A percentile compares a stretch with the other conserved stretches of the same genome.
These are phyloP conservation scores for Pseudogymnoascus sp. DNA, from an alignment of 2,329 filamentous ascomycete species.

Conservation along the genomic window DNA sequence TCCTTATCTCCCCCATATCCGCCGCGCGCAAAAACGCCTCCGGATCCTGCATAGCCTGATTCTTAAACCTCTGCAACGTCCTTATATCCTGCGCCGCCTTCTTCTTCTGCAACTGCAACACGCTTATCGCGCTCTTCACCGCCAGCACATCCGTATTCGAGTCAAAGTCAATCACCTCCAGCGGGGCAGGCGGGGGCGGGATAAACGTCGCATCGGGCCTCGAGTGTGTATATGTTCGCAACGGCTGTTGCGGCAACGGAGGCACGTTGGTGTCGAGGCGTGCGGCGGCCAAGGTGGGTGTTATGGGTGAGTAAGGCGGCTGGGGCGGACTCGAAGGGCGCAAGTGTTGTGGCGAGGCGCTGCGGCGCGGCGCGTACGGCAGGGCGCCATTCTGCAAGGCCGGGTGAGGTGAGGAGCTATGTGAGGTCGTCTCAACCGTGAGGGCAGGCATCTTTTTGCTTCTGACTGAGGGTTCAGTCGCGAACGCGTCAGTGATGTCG, in stretches of 20 bases:
- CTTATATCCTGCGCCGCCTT: conserved; percentile 69
- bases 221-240: conserved; percentile 37
- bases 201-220: conserved; percentile 35
- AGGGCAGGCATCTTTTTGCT: conserved; percentile 20
- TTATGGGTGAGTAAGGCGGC: conserved; percentile 26
- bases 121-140: conserved; percentile 72
- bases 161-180: conserved; percentile 47
- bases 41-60: conserved; percentile 61
- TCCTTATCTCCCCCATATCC: conserved; percentile 47
- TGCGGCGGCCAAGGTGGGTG: conserved; percentile 21
- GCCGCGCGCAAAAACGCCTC: conserved; percentile 64
- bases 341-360: conserved; percentile 13
- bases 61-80: conserved; percentile 59
- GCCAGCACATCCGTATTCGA: conserved; percentile 80
- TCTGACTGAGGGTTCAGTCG: conserved; percentile 1
- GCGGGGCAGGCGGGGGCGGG: conserved; percentile 36
- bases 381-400: conserved; percentile 2
- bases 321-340: conserved; percentile 22
- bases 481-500: not conserved
- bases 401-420: not conserved
- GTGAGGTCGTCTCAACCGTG: conserved; percentile 19
- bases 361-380: conserved; percentile 5
- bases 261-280: conserved; percentile 12
- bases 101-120: conserved; percentile 77
- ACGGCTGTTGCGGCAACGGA: conserved; percentile 3